Evolutionary conservation across 805 yeast genomes (phyloP).

Genomic region (Maudiozyma serrabonitensis): DNA sequence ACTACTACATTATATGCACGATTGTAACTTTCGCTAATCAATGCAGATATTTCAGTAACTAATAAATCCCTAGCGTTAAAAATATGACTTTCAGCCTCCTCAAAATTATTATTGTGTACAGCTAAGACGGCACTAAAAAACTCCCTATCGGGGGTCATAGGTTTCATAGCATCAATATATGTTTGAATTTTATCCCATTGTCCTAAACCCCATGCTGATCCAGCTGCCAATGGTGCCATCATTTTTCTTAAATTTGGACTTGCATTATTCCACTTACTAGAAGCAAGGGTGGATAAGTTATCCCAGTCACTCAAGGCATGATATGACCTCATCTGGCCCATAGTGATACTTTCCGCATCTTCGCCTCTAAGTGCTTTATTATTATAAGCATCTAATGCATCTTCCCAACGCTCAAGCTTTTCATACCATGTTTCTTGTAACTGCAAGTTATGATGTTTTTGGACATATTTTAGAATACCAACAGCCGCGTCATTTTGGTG

Average conservation of each 20-base stretch:
- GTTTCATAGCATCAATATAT: constrained; percentile 79
- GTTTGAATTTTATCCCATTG: constrained; percentile 94
- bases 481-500: constrained; percentile 96
- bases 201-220: constrained; percentile 95
- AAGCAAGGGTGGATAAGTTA: constrained; percentile 72
- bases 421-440: constrained; percentile 95
- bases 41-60: constrained; percentile 85
- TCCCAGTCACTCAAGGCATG: constrained; percentile 99
- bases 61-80: constrained; percentile 76
- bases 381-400: constrained; percentile 80
- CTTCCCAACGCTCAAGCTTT: constrained; percentile 93
- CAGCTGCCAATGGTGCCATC: constrained; percentile 93
- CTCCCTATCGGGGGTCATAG: constrained; percentile 85
- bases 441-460: constrained; percentile 76
- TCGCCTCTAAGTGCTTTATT: constrained; percentile 48
- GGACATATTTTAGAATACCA: constrained; percentile 88
- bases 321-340: constrained; percentile 95
- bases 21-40: constrained; percentile 87
- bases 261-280: constrained; percentile 70
- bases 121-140: constrained; percentile 83
- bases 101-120: constrained; percentile 75
- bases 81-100: constrained; percentile 68
- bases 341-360: constrained; percentile 69
- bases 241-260: constrained; percentile 61
- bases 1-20: constrained; percentile 95